A percentile compares a stretch with the other conserved stretches of the same genome.
phyloP scores from a whole-genome alignment of 768 basidiomycete genomes.

The Agrocybe chaxingu region DNA sequence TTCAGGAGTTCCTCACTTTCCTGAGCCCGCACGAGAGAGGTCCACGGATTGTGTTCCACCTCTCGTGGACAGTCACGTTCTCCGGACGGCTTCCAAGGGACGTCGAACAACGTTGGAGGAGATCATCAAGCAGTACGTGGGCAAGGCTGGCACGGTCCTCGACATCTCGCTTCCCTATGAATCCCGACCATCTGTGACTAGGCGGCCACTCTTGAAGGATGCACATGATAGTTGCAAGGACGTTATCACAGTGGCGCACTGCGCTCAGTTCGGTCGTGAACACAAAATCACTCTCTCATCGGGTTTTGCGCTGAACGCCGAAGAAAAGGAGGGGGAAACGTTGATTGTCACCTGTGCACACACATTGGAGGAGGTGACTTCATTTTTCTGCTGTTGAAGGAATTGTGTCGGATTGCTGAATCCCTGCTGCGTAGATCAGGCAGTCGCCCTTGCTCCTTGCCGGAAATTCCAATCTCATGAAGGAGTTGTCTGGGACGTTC shows the following conservation, averaged over 20 bases:
- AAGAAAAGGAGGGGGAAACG: conserved; percentile 20
- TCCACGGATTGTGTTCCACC: conserved; percentile 9
- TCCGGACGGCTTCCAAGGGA: conserved; percentile 18
- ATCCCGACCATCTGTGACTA: conserved; percentile 34
- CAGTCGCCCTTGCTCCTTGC: conserved; percentile 22
- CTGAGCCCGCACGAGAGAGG: conserved; percentile 4
- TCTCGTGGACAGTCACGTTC: conserved; percentile 22
- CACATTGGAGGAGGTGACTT: conserved; percentile 56
- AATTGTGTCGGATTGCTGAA: neutral
- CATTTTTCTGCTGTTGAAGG: neutral
- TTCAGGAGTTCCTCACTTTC: conserved; percentile 10
- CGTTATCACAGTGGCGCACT: conserved; percentile 53
- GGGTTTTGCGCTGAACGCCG: conserved; percentile 49
- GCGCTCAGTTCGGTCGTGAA: conserved; percentile 29
- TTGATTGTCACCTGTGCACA: conserved; percentile 58
- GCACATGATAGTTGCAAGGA: conserved; percentile 23
- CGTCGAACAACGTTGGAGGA: conserved; percentile 19
- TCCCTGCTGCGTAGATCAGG: conserved; percentile 21
- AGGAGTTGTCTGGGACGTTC: conserved; percentile 37
- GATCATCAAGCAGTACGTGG: conserved; percentile 42
- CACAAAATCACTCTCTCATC: conserved; percentile 52
- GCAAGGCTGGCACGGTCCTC: conserved; percentile 39
- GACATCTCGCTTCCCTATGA: conserved; percentile 45
- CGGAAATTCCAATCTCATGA: conserved; percentile 5
- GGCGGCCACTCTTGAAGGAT: conserved; percentile 19